Percentiles rank a stretch among this genome's conserved stretches.
Evolutionary conservation across 2,329 filamentous ascomycete species (phyloP).

Genomic region (Penicillium corylophilum): DNA sequence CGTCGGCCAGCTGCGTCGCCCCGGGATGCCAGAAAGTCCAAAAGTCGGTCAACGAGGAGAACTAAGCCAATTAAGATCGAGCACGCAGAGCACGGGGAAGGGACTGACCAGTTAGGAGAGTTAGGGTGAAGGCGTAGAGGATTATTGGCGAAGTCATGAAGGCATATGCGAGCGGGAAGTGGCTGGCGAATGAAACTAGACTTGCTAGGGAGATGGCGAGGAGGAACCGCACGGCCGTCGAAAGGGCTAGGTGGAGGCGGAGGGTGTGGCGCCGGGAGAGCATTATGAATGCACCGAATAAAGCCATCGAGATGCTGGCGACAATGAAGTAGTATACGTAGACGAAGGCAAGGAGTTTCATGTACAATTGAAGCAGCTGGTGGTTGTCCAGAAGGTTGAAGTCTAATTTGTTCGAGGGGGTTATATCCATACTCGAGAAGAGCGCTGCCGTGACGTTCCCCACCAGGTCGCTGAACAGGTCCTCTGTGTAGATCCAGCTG

Average conservation of each 20-base stretch:
- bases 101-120: conserved; percentile 31
- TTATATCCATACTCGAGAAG: conserved; percentile 43
- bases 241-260: conserved; percentile 24
- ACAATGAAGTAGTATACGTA: conserved; percentile 43
- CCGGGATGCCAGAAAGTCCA: conserved; percentile 28
- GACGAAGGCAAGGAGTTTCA: conserved; percentile 40
- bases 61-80: conserved; percentile 25
- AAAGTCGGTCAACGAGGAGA: conserved; percentile 36
- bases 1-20: conserved; percentile 24
- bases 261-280: conserved; percentile 29
- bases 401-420: conserved; percentile 29
- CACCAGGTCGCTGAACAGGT: conserved; percentile 34
- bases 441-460: conserved; percentile 43
- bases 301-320: conserved; percentile 36
- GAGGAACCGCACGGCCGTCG: conserved; percentile 27
- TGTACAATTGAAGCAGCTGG: conserved; percentile 37
- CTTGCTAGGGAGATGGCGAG: conserved; percentile 30
- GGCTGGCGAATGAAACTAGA: conserved; percentile 29
- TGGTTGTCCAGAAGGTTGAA: conserved; percentile 28
- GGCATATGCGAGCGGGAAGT: conserved; percentile 36
- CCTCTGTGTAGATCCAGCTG: conserved; percentile 25
- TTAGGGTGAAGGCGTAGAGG: conserved; percentile 35
- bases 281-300: conserved; percentile 35
- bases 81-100: neutral
- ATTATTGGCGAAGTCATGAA: conserved; percentile 44